phyloP scores from a whole-genome alignment of 2,329 filamentous ascomycete species.

The Phyllosticta citrichinensis region DNA sequence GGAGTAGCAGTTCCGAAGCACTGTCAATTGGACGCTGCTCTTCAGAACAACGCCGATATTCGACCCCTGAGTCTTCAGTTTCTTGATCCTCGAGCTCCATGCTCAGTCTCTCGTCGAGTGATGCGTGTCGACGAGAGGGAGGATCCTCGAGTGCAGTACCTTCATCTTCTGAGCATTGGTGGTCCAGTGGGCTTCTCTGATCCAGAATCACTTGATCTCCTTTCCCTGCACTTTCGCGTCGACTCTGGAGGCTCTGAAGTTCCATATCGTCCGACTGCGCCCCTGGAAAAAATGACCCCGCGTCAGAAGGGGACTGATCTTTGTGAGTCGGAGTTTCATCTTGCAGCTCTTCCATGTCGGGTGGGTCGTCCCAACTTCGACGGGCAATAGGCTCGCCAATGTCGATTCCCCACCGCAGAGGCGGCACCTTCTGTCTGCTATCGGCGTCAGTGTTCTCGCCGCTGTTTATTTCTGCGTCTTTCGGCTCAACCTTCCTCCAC shows the following conservation, averaged over 20 bases:
- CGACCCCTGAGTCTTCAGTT: not conserved
- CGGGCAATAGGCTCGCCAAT: not conserved
- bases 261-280: not conserved
- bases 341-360: not conserved
- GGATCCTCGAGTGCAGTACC: too few relatives aligned
- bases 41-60: not conserved
- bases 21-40: not conserved
- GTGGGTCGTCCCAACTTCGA: not conserved
- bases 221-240: not conserved
- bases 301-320: too few relatives aligned
- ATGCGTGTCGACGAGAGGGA: too few relatives aligned
- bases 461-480: not conserved
- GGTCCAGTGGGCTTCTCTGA: not conserved
- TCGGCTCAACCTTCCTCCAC: not conserved
- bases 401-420: not conserved
- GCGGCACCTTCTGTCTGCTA: not conserved
- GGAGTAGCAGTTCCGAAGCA: too few relatives aligned
- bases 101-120: too few relatives aligned
- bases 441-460: too few relatives aligned
- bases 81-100: not conserved
- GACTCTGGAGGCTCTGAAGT: not conserved
- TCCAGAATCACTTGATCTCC: not conserved
- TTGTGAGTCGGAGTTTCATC: too few relatives aligned
- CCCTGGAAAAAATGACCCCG: not conserved
- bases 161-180: not conserved